A percentile compares a stretch with the other conserved stretches of the same genome.
Conservation (phyloP, 2,329 filamentous ascomycete genomes). For the Lithohypha guttulata region DNA sequence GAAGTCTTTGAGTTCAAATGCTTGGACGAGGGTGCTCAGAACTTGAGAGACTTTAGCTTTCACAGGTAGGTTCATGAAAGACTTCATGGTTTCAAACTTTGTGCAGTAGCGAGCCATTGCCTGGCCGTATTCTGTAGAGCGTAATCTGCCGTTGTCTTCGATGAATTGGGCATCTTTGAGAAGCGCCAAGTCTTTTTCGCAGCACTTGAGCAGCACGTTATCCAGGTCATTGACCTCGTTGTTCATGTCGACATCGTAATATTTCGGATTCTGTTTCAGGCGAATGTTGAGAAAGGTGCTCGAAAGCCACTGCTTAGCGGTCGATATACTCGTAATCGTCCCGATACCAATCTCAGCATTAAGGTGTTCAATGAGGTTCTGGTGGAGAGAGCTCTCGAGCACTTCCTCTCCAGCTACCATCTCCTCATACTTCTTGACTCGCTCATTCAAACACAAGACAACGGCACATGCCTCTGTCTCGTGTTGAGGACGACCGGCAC, state of each 20-base stretch:
- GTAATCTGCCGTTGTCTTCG: conserved; percentile 38
- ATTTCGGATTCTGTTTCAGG: conserved; percentile 55
- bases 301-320: conserved; percentile 62
- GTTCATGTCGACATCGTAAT: conserved; percentile 56
- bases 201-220: conserved; percentile 58
- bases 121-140: conserved; percentile 60
- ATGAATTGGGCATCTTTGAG: conserved; percentile 53
- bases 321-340: conserved; percentile 53
- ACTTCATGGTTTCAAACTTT: conserved; percentile 67
- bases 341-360: conserved; percentile 74
- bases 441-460: conserved; percentile 63
- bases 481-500: conserved; percentile 74
- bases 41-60: conserved; percentile 56
- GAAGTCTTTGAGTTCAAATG: conserved; percentile 61
- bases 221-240: conserved; percentile 44
- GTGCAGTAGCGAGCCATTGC: conserved; percentile 79
- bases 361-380: conserved; percentile 69
- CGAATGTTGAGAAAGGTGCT: conserved; percentile 72
- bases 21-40: conserved; percentile 57
- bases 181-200: conserved; percentile 55
- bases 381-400: conserved; percentile 67
- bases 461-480: conserved; percentile 65
- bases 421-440: conserved; percentile 55
- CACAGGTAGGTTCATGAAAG: conserved; percentile 51
- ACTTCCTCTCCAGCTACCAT: conserved; percentile 63